These are phyloP conservation scores for Paramecium tetraurelia DNA, from an alignment of 73 alveolate genomes.

Conservation along the genomic window DNA sequence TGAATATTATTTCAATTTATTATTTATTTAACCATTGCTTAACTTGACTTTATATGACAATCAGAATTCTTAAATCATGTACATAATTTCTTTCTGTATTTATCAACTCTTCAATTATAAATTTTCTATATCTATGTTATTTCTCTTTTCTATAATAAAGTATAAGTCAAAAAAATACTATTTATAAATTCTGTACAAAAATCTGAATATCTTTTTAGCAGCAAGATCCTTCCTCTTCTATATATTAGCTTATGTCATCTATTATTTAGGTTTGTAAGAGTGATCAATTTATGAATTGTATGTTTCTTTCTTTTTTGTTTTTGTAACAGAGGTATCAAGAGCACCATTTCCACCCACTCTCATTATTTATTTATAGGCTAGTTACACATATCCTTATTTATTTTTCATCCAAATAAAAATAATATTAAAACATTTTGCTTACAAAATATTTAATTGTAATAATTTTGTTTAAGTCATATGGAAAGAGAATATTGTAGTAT, in stretches of 20 bases:
- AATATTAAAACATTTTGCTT: neutral
- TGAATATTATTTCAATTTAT: neutral
- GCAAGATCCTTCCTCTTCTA: neutral
- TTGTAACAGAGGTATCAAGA: neutral
- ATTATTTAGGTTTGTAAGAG: neutral
- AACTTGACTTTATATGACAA: neutral
- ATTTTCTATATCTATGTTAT: neutral
- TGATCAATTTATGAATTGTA: neutral
- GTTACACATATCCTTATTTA: neutral
- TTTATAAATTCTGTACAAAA: neutral
- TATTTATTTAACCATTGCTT: neutral
- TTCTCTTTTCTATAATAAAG: neutral
- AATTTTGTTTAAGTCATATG: neutral
- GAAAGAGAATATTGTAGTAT: too few species aligned
- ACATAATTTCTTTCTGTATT: conserved; percentile 8
- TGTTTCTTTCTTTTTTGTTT: neutral
- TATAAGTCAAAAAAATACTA: neutral
- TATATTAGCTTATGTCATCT: neutral
- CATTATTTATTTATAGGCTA: neutral
- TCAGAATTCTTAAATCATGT: neutral
- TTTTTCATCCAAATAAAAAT: neutral
- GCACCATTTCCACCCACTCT: neutral
- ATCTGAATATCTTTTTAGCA: neutral
- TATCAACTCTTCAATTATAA: neutral
- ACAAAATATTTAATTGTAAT: neutral